A percentile compares a stretch with the other conserved stretches of the same genome.
Evolutionary conservation across 768 basidiomycete species (phyloP).

Genomic region (Cyclocybe aegerita): DNA sequence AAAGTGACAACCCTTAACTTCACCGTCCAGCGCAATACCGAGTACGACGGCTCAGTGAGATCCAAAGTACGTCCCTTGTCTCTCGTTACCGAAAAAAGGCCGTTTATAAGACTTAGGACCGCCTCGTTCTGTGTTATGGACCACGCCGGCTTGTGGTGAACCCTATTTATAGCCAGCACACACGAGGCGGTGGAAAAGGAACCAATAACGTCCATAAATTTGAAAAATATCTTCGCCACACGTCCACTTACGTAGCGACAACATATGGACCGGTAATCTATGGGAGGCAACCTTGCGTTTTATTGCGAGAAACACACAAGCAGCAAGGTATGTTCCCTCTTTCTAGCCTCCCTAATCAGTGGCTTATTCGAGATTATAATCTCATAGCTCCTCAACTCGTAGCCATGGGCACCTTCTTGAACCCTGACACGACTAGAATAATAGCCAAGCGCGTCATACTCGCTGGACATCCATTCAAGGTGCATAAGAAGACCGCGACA

Average conservation of each 20-base stretch:
- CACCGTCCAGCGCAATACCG: constrained; percentile 91
- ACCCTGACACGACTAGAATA: constrained; percentile 88
- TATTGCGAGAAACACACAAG: constrained; percentile 71
- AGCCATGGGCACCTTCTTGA: constrained; percentile 84
- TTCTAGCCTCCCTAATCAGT: not conserved
- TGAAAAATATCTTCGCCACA: constrained; percentile 86
- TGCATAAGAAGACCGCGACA: constrained; percentile 96
- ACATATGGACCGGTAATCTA: constrained; percentile 88
- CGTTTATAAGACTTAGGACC: constrained; percentile 53
- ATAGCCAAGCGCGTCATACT: constrained; percentile 93
- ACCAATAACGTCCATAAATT: constrained; percentile 98
- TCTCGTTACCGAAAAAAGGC: not conserved
- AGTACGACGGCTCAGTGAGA: constrained; percentile 83
- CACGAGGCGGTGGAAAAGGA: constrained; percentile 85
- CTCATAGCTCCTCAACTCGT: constrained; percentile 75
- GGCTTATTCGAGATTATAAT: constrained; percentile 1
- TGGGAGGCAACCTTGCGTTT: constrained; percentile 77
- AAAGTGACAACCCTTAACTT: constrained; percentile 93
- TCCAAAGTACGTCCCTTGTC: constrained; percentile 66
- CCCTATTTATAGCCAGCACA: constrained; percentile 92
- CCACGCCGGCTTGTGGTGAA: constrained; percentile 82
- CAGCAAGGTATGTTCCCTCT: constrained; percentile 50
- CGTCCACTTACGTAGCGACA: constrained; percentile 79
- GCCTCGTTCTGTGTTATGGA: constrained; percentile 85
- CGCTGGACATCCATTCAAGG: constrained; percentile 95